phyloP scores from a whole-genome alignment of 139 green algal genomes.

The Bryopsis sp. region DNA sequence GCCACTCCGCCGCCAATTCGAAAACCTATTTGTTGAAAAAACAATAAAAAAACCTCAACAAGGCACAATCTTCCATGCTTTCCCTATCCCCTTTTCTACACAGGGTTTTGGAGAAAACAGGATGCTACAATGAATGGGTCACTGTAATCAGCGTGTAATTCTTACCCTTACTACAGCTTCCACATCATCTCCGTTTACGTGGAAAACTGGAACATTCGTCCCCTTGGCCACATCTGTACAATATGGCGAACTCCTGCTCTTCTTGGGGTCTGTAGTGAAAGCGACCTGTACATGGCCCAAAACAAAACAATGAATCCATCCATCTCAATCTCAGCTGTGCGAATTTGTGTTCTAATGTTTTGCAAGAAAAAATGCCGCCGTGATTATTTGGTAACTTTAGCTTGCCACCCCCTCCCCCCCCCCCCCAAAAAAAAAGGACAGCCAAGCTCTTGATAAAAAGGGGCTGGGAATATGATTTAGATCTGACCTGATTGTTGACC shows the following conservation, averaged over 20 bases:
- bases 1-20: constrained; percentile 91
- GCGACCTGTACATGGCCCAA: constrained; percentile 56
- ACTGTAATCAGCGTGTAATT: too few relatives aligned
- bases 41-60: too few relatives aligned
- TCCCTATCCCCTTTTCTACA: background rate
- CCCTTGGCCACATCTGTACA: constrained; percentile 97
- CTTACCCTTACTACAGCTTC: constrained; percentile 67
- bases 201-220: constrained; percentile 88
- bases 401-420: too few relatives aligned
- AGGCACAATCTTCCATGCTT: background rate
- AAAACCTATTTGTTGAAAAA: constrained; percentile 54
- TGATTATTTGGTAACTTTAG: too few relatives aligned
- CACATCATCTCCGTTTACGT: constrained; percentile 97
- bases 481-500: constrained; percentile 90
- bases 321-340: background rate
- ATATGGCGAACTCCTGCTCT: constrained; percentile 66
- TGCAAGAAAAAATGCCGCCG: too few relatives aligned
- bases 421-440: too few relatives aligned
- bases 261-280: constrained; percentile 95
- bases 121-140: too few relatives aligned
- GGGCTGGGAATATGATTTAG: background rate
- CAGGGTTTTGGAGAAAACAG: too few relatives aligned
- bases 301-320: too few relatives aligned
- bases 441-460: too few relatives aligned
- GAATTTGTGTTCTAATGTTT: too few relatives aligned